Percentiles rank a stretch among this genome's conserved stretches.
Evolutionary conservation across 495 filamentous ascomycete species (phyloP).

Genomic region (Podospora fimiseda): DNA sequence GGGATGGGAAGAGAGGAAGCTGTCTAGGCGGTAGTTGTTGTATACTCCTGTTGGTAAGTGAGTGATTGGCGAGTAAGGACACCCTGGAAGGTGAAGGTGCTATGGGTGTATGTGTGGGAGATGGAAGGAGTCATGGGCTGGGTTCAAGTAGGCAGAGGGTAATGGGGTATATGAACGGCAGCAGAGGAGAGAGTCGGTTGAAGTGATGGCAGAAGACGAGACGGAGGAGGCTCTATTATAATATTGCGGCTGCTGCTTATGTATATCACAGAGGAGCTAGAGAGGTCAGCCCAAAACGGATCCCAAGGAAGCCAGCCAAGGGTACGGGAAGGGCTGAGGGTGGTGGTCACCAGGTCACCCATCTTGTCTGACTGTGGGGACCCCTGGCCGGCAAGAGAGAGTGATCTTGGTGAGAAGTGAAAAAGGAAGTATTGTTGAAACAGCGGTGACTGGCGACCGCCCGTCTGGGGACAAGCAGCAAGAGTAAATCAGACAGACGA

Average conservation of each 20-base stretch:
- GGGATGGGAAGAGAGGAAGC: no score
- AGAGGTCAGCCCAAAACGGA: slow-evolving; percentile 10
- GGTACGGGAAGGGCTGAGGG: slow-evolving; percentile 27
- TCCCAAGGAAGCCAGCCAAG: slow-evolving; percentile 15
- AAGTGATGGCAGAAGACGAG: not conserved
- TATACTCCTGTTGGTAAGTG: not conserved
- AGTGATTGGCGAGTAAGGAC: not conserved
- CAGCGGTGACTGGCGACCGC: slow-evolving; percentile 29
- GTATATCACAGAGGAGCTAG: slow-evolving; percentile 2
- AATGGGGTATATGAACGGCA: slow-evolving; percentile 9
- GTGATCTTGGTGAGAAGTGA: slow-evolving; percentile 16
- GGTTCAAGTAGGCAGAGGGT: not conserved
- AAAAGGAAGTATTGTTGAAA: slow-evolving; percentile 20
- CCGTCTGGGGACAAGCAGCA: slow-evolving; percentile 12
- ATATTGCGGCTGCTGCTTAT: slow-evolving; percentile 6
- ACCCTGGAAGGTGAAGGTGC: not conserved
- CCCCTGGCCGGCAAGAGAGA: slow-evolving; percentile 17
- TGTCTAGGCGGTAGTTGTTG: no score
- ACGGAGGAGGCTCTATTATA: slow-evolving; percentile 9
- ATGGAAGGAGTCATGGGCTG: not conserved
- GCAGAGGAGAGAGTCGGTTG: not conserved
- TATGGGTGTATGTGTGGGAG: not conserved
- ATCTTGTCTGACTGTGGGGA: slow-evolving; percentile 29
- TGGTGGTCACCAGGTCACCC: slow-evolving; percentile 33
- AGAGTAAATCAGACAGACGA: slow-evolving; percentile 17